Conservation (phyloP, 2,329 filamentous ascomycete genomes). For the Penicillium brevicompactum region DNA sequence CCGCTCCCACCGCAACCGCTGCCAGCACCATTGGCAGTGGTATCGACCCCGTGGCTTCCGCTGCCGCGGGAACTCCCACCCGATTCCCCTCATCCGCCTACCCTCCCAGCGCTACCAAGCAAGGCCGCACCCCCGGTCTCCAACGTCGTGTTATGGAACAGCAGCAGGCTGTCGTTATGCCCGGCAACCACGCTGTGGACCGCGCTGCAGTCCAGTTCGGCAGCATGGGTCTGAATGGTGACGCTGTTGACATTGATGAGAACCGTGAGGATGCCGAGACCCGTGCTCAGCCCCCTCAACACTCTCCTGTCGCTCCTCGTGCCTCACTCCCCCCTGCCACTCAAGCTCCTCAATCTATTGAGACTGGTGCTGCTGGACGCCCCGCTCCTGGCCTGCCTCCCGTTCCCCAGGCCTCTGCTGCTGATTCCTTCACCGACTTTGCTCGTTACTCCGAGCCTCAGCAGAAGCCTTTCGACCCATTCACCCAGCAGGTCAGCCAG, state of each 20-base stretch:
- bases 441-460: constrained; percentile 58
- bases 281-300: constrained; percentile 85
- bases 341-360: constrained; percentile 36
- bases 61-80: constrained; percentile 52
- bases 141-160: constrained; percentile 89
- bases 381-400: constrained; percentile 64
- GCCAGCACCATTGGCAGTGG: constrained; percentile 89
- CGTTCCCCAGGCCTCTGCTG: constrained; percentile 56
- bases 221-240: constrained; percentile 84
- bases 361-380: constrained; percentile 54
- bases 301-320: constrained; percentile 85
- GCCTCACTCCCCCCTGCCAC: constrained; percentile 76
- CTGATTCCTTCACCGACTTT: constrained; percentile 54
- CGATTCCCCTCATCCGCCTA: constrained; percentile 71
- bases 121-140: constrained; percentile 73
- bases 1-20: constrained; percentile 76
- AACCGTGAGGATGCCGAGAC: constrained; percentile 96
- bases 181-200: constrained; percentile 92
- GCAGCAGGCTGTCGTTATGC: constrained; percentile 97
- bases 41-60: constrained; percentile 68
- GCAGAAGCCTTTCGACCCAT: constrained; percentile 84
- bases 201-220: constrained; percentile 93
- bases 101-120: constrained; percentile 77
- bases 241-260: constrained; percentile 76
- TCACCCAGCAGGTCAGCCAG: constrained; percentile 70